These are phyloP conservation scores for Moricandia moricandioides DNA, from an alignment of 345 rosid genomes.

Conservation along the genomic window DNA sequence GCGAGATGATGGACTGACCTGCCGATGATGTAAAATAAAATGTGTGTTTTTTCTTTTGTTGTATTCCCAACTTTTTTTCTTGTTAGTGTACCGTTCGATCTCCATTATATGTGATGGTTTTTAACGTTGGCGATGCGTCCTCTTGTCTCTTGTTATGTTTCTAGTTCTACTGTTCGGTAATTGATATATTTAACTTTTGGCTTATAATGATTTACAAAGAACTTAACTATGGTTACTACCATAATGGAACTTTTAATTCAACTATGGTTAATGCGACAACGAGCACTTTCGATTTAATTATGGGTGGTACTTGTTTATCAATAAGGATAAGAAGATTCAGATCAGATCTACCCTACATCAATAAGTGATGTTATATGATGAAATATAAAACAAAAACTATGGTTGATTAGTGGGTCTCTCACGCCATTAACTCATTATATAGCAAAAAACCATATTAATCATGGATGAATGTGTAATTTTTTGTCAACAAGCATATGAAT, in stretches of 20 bases:
- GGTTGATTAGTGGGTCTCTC: neutral
- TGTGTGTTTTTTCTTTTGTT: neutral
- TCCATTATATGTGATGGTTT: neutral
- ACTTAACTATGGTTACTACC: neutral
- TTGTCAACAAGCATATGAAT: neutral
- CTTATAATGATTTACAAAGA: neutral
- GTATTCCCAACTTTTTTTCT: neutral
- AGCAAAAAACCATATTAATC: neutral
- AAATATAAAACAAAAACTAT: neutral
- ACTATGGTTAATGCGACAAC: slow-evolving; percentile 7
- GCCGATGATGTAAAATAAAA: neutral
- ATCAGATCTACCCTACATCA: neutral
- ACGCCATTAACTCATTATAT: neutral
- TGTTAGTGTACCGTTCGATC: slow-evolving; percentile 9
- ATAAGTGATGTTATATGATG: neutral
- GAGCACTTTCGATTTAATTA: neutral
- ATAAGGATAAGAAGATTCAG: neutral
- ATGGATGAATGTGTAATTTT: neutral
- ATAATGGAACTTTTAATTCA: neutral
- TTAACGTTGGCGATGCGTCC: slow-evolving; percentile 27
- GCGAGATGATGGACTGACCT: neutral
- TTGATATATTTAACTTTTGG: neutral
- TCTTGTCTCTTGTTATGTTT: slow-evolving; percentile 20
- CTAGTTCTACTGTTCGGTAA: slow-evolving; percentile 17
- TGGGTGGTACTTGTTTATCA: neutral